Evolutionary conservation across 2,329 filamentous ascomycete genomes (phyloP).

Genomic region (Byssothecium circinans): DNA sequence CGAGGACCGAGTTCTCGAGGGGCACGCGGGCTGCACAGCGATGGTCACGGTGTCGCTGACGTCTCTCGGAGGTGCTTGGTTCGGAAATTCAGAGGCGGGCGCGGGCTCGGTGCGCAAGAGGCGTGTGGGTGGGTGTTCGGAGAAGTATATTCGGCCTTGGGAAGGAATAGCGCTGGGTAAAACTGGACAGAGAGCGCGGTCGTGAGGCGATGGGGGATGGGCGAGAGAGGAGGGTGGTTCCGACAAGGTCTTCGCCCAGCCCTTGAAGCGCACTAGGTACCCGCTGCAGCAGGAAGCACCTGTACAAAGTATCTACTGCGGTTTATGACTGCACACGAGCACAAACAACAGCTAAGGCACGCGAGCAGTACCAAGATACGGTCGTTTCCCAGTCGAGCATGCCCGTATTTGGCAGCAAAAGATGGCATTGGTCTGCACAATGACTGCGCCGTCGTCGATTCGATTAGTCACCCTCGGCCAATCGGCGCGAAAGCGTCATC

Average conservation of each 20-base stretch:
- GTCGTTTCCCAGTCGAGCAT: background rate
- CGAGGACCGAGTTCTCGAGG: slow-evolving; percentile 14
- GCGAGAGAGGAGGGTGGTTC: background rate
- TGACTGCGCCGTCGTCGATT: background rate
- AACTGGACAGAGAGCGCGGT: background rate
- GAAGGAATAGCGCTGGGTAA: background rate
- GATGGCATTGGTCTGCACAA: background rate
- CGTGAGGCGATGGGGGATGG: background rate
- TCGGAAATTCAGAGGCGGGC: slow-evolving; percentile 12
- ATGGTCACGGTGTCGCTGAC: slow-evolving; percentile 24
- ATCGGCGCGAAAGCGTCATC: slow-evolving; percentile 7
- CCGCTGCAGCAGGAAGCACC: background rate
- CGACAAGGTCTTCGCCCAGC: slow-evolving; percentile 1
- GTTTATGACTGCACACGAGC: background rate
- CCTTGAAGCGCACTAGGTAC: background rate
- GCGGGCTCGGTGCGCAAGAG: slow-evolving; percentile 1
- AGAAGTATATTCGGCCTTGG: background rate
- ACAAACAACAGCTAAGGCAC: background rate
- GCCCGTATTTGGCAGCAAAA: background rate
- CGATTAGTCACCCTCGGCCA: background rate
- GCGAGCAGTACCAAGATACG: background rate
- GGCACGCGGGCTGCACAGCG: slow-evolving; percentile 16
- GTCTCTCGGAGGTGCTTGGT: slow-evolving; percentile 28
- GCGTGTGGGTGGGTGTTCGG: background rate
- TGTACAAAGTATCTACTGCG: too few species aligned